Percentiles rank a stretch among this genome's conserved stretches.
Evolutionary conservation across 2,329 filamentous ascomycete species (phyloP).

Genomic region (Emergomyces orientalis): DNA sequence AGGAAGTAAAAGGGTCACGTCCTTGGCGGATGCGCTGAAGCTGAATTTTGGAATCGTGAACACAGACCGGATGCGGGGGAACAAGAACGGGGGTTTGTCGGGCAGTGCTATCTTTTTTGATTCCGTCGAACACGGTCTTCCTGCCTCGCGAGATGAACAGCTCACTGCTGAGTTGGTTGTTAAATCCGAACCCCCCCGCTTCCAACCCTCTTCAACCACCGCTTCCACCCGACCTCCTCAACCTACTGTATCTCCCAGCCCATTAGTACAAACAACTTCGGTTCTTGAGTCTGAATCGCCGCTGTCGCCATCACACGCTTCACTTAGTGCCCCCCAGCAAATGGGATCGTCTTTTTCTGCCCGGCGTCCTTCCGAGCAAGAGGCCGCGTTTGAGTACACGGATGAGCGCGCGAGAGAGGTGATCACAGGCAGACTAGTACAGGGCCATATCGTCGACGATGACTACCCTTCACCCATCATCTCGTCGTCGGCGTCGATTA

Average conservation of each 20-base stretch:
- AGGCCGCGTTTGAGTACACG: slow-evolving; percentile 51
- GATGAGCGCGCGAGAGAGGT: slow-evolving; percentile 81
- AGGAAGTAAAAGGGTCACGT: slow-evolving; percentile 93
- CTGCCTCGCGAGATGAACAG: slow-evolving; percentile 15
- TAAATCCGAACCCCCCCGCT: not conserved
- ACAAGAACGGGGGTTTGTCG: slow-evolving; percentile 51
- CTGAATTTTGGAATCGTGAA: slow-evolving; percentile 91
- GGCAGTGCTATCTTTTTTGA: slow-evolving; percentile 71
- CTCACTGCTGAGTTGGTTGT: not conserved
- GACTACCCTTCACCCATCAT: slow-evolving; percentile 72
- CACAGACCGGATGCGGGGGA: slow-evolving; percentile 47
- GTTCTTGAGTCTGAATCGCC: not conserved
- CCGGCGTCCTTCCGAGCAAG: slow-evolving; percentile 34
- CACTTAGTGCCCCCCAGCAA: not conserved
- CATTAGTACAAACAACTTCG: not conserved
- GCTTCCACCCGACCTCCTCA: not conserved
- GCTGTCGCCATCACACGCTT: not conserved
- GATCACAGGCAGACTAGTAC: slow-evolving; percentile 79
- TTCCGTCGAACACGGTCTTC: slow-evolving; percentile 41
- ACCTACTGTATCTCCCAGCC: slow-evolving; percentile 2
- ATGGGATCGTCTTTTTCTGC: slow-evolving; percentile 19
- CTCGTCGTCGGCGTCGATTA: slow-evolving; percentile 44
- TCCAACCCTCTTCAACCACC: not conserved
- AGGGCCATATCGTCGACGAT: slow-evolving; percentile 92
- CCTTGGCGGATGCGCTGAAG: slow-evolving; percentile 88